Base-by-base conservation (phyloP, 768 basidiomycete species). In the Galerina sulciceps region DNA sequence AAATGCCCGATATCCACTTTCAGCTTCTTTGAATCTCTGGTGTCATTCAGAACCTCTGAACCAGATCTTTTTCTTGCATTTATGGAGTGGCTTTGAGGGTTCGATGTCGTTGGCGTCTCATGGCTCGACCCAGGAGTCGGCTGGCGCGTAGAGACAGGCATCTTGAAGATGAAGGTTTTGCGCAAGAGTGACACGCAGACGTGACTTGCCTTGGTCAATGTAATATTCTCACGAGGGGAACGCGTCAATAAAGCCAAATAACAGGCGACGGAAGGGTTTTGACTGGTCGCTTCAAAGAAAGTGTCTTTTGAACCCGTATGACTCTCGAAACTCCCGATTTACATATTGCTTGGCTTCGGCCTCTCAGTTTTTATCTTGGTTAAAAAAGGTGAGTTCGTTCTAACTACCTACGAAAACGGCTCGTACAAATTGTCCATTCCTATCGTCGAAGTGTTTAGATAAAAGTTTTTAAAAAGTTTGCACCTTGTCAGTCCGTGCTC, bases 21-120 rank as follows among this genome's bases (percentile, higher is more conserved):
- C 31, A 62, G 58, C 67, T 73, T 76, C 65, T 76, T 76, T 17
- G 59, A 10, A 34, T 70, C 69, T 43, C 68, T 70, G 40, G 57
- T 46, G 37, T 74, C 72, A 6, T 66, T 69, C 20, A 62, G 60
- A 18, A 40, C 40, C 43, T 76, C 74, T 6, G 74, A 69, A 11
- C 61, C 65, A 10, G 71, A 62, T 37, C 77, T 64, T 65, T 77
- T 79, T 51, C 65, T 75, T 10, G 71, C 44, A 61, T 72, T 75
- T 37, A 1, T 36, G 13, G 56, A 20, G 48, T 67, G 64, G 5
- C 69, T 55, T 17, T 67, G 65, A 4, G 66, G 61, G 14, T 66
- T 56, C 20, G 54, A 57, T 40, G 26, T 11, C 22, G 37, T 44
- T 35, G 38, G 18, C 0, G 44, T 40, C 5, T 38, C 13, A 9